Percentiles rank a stretch among this genome's conserved stretches.
These are phyloP conservation scores for Botrytis deweyae DNA, from an alignment of 2,329 filamentous ascomycete genomes.

Conservation along the genomic window DNA sequence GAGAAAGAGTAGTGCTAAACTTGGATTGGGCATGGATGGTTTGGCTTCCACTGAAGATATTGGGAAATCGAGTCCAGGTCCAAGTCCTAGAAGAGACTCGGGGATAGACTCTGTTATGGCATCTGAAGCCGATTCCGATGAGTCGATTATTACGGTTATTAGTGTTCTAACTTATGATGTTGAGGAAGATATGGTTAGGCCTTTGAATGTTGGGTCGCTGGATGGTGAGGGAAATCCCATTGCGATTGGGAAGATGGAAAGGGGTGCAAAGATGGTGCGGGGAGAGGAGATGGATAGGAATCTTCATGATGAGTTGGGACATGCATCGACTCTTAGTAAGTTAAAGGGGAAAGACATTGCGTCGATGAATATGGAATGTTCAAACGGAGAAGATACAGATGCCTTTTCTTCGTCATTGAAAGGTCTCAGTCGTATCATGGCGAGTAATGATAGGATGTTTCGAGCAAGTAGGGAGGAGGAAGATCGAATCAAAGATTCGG, in stretches of 20 bases:
- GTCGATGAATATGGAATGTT: not conserved
- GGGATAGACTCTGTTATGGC: not conserved
- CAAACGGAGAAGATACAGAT: not conserved
- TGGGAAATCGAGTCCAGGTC: not conserved
- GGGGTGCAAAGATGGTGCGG: not conserved
- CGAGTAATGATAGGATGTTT: not conserved
- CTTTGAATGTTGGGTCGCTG: not conserved
- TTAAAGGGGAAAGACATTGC: not conserved
- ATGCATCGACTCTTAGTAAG: not conserved
- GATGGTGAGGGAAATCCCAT: not conserved
- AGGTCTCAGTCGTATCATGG: not conserved
- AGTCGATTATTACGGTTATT: not conserved
- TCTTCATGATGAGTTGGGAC: not conserved
- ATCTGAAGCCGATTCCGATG: not conserved
- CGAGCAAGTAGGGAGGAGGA: not conserved
- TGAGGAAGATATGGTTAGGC: not conserved
- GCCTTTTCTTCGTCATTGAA: not conserved
- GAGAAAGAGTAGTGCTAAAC: conserved; percentile 2
- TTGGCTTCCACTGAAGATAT: not conserved
- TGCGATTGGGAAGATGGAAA: not conserved
- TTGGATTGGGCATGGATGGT: not conserved
- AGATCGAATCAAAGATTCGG: not conserved
- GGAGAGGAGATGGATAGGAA: not conserved
- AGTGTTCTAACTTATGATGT: not conserved
- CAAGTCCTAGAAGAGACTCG: not conserved